Evolutionary conservation across 2,329 filamentous ascomycete species (phyloP).

Genomic region (Xylaria sp.): DNA sequence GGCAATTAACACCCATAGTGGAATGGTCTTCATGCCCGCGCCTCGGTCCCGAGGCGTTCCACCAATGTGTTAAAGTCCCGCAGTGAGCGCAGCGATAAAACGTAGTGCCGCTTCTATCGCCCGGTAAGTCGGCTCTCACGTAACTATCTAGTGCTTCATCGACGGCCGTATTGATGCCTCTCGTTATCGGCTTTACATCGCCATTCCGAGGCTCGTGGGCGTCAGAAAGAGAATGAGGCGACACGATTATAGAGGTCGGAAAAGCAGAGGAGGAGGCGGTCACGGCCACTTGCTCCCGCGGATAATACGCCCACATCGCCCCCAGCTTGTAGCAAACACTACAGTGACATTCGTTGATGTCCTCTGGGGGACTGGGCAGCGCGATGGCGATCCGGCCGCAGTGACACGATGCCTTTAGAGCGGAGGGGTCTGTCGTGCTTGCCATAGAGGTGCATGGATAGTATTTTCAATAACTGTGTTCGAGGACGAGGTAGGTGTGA

Average conservation of each 20-base stretch:
- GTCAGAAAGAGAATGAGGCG: background rate
- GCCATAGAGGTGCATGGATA: constrained; percentile 1
- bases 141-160: constrained; percentile 20
- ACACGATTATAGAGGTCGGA: background rate
- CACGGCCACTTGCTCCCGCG: constrained; percentile 18
- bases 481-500: background rate
- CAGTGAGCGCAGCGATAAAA: constrained; percentile 39
- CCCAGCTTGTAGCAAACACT: constrained; percentile 43
- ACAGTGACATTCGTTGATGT: constrained; percentile 43
- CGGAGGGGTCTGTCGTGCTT: background rate
- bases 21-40: background rate
- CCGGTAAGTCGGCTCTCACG: background rate
- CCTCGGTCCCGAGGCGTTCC: constrained; percentile 1
- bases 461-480: background rate
- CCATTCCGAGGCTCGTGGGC: background rate
- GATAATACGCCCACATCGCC: constrained; percentile 42
- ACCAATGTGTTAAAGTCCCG: constrained; percentile 40
- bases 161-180: background rate
- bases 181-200: background rate
- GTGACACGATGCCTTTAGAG: constrained; percentile 38
- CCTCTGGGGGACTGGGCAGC: constrained; percentile 29
- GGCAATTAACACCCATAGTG: constrained; percentile 37
- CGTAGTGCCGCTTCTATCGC: constrained; percentile 2
- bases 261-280: constrained; percentile 12
- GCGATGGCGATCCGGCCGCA: constrained; percentile 40